These are phyloP conservation scores for Gossypium davidsonii DNA, from an alignment of 441 rosid species.

Conservation along the genomic window DNA sequence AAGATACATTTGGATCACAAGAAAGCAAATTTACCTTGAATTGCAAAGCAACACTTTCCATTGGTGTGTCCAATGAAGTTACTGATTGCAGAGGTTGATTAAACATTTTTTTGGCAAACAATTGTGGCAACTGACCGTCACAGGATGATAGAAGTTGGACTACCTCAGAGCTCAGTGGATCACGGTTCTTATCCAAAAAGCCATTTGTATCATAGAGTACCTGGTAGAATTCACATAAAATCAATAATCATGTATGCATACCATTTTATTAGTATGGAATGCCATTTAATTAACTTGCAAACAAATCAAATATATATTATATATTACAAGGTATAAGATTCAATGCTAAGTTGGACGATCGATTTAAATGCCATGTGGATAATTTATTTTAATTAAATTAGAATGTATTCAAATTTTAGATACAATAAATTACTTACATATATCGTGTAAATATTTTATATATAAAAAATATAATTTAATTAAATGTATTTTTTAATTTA, in stretches of 20 bases:
- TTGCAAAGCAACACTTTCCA: constrained; percentile 64
- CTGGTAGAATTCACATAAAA: constrained; percentile 33
- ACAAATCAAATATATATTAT: background rate
- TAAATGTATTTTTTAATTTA: no score
- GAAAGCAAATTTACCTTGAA: constrained; percentile 55
- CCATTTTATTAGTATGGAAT: background rate
- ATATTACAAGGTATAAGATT: no score
- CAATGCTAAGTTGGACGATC: no score
- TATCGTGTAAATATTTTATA: no score
- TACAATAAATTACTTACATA: no score
- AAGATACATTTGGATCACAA: background rate
- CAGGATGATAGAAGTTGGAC: constrained; percentile 65
- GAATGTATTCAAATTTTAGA: no score
- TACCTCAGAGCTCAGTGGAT: constrained; percentile 56
- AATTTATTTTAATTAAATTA: no score
- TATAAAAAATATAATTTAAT: no score
- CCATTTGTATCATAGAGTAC: constrained; percentile 85
- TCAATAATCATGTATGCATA: constrained; percentile 11
- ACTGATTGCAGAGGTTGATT: constrained; percentile 32
- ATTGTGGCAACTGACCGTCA: constrained; percentile 40
- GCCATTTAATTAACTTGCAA: background rate
- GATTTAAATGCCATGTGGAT: no score
- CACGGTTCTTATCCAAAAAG: constrained; percentile 87
- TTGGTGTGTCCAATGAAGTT: constrained; percentile 41
- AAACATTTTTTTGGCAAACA: constrained; percentile 44